Evolutionary conservation across 2,329 filamentous ascomycete species (phyloP).

Genomic region (Zymoseptoria crescenta): DNA sequence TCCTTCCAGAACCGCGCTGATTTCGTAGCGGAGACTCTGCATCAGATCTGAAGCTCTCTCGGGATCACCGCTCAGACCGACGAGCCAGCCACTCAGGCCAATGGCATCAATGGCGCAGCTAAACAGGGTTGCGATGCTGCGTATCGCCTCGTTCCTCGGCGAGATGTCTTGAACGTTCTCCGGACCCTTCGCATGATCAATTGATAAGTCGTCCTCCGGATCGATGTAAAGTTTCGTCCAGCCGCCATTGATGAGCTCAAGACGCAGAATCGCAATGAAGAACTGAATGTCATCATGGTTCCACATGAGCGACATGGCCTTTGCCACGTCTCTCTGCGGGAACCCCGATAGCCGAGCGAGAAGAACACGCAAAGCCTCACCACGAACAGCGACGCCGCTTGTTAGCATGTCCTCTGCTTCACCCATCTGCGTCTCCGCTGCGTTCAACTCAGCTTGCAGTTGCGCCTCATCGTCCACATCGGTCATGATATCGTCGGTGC

Average conservation of each 20-base stretch:
- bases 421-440: constrained; percentile 50
- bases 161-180: constrained; percentile 39
- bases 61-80: constrained; percentile 47
- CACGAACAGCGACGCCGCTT: constrained; percentile 55
- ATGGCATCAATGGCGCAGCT: constrained; percentile 69
- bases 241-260: constrained; percentile 64
- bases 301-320: constrained; percentile 56
- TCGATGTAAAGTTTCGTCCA: constrained; percentile 70
- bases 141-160: constrained; percentile 60
- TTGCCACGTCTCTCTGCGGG: constrained; percentile 52
- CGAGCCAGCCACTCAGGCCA: constrained; percentile 66
- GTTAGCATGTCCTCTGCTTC: constrained; percentile 61
- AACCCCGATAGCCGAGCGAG: constrained; percentile 63
- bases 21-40: constrained; percentile 57
- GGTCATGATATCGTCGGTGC: constrained; percentile 42
- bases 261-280: constrained; percentile 63
- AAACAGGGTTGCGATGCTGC: constrained; percentile 63
- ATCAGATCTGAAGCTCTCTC: constrained; percentile 57
- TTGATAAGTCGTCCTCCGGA: constrained; percentile 44
- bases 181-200: constrained; percentile 51
- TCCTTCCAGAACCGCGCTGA: constrained; percentile 54
- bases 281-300: constrained; percentile 61
- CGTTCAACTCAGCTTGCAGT: constrained; percentile 33
- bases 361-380: constrained; percentile 57
- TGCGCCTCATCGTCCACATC: constrained; percentile 18